Evolutionary conservation across 305 asterid species (phyloP).

Genomic region (Stenogyne calaminthoides): DNA sequence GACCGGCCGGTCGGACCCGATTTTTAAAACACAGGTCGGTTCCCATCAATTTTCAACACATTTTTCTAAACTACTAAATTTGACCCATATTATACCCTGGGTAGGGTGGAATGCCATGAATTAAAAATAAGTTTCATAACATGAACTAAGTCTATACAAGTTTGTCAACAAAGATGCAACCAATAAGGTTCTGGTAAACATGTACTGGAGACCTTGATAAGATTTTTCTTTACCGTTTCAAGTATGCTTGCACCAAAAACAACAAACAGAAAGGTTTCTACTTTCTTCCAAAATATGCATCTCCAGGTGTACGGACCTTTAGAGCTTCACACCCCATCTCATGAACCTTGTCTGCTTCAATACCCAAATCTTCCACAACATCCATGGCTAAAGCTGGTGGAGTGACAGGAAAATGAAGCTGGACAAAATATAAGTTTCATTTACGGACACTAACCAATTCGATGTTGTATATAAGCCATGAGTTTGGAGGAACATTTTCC

Average conservation of each 20-base stretch:
- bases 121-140: no score
- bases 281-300: neutral
- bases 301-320: constrained; percentile 38
- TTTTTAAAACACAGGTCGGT: no score
- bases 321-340: constrained; percentile 47
- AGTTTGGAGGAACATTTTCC: constrained; percentile 74
- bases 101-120: no score
- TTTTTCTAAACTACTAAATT: no score
- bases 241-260: neutral
- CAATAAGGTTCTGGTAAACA: neutral
- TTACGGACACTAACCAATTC: constrained; percentile 55
- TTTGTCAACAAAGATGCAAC: neutral
- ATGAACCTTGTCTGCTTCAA: constrained; percentile 21
- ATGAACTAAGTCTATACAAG: no score
- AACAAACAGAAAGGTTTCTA: neutral
- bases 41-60: no score
- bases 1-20: no score
- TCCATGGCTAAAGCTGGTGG: neutral
- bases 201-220: neutral
- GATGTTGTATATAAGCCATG: constrained; percentile 76
- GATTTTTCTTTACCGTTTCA: neutral
- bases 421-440: constrained; percentile 17
- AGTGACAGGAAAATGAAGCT: constrained; percentile 9
- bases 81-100: no score
- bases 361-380: constrained; percentile 25